Base-by-base conservation (phyloP, 768 basidiomycete genomes). In the Jaapia argillacea region DNA sequence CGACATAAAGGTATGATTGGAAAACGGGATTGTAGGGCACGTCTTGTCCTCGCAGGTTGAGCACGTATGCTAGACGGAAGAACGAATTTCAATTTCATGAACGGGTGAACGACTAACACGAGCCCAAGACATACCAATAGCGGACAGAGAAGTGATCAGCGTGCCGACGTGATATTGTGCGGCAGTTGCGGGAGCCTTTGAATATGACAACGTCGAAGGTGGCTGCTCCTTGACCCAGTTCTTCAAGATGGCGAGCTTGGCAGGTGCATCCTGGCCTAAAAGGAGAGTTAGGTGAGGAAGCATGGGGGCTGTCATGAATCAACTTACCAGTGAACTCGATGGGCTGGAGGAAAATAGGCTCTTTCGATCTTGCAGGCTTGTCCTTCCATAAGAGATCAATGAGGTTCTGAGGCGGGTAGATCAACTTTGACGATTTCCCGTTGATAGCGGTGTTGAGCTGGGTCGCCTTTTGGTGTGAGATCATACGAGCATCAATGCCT, bases 1-100 rank as follows among this genome's bases (percentile, higher is more conserved):
- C 72, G 31, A 97, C 70, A 53, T 81, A 86, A 16, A 93, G 63
- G 56, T 94, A 98, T 0, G 85, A 75, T 41, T 85, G 85, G 66
- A 96, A 94, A 6, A 98, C 74, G 0, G 94, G 94, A 57, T 89
- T 92, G 68, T 79, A 88, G 0, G 89, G 88, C 38, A 97, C 81
- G 54, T 97, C 93, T 2, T 77, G 73, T 26, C 92, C 93, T 40
- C 94, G 83, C 43, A 93, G 66, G 56, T 98, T 98, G 25, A 97
- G 68, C 2, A 86, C 54, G 67, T 89, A 96, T 0, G 94, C 94
- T 77, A n/a, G n/a, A n/a, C n/a, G 63, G 20, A 33, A 24, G 12
- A 36, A 24, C 36, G 24, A 44, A 41, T 27, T 24, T 53, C 39
- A 57, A 39, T 24, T 21, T 36, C 46, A 24, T 50, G 25, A 18